Base-by-base conservation (phyloP, 140 eudicot genomes). In the Senecio squalidus region DNA sequence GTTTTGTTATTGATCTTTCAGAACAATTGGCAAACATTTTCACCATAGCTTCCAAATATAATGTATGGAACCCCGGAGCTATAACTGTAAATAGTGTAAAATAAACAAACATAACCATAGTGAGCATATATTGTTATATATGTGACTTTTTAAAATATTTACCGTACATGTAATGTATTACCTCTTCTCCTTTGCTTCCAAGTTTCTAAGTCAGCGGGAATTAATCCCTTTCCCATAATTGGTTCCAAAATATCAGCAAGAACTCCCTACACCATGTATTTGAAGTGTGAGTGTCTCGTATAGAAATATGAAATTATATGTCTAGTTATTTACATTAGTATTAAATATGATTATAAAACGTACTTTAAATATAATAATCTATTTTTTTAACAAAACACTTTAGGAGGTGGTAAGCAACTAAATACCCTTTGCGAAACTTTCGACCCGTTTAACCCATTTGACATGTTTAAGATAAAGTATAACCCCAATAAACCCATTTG, bases 111-210 rank as follows among this genome's bases (percentile, higher is more conserved):
- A 43, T 36, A 57, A 6, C 21, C 1, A 29, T 30, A 57, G 2
- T 13, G 39, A 40, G 30, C 22, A 40, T 55, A 29, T 0, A 0
- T 4, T 5, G 36, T 30, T 30, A 0, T 0, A 30, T 9, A 30
- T n/a, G 2, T 30, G 36, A 9, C 2, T 9, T 4, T 30, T 9
- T 0, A 30, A 30, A 30, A 30, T 30, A 4, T 31, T 31, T 1
- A 31, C 5, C 2, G 5, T 31, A 9, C 8, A 31, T 6, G 38
- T 0, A 31, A 10, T 21, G 10, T 25, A 16, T 33, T 63, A 85
- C 98, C 99, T 84, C 99, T 82, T 88, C 99, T 78, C 66, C 96
- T 82, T 66, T 74, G 93, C 74, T 93, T 93, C 99, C 99, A 88
- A 24, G 99, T 93, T 55, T 82, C 89, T 31, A 88, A 76, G 66